phyloP scores from a whole-genome alignment of 2,329 filamentous ascomycete genomes.

The Alternaria arborescens region DNA sequence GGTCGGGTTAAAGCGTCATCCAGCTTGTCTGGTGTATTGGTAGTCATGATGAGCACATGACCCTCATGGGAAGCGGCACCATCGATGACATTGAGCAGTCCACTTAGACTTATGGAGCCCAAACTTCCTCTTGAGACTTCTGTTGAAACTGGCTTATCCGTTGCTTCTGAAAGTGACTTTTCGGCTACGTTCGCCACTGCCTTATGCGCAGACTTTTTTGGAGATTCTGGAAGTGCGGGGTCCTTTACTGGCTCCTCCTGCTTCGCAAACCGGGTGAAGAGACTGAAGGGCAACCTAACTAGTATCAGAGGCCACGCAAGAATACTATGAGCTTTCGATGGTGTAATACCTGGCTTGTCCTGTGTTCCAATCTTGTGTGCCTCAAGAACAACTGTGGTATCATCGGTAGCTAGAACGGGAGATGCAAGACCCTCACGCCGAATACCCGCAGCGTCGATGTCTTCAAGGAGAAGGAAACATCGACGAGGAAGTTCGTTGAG shows the following conservation, averaged over 20 bases:
- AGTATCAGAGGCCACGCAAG: background rate
- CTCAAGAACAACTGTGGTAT: background rate
- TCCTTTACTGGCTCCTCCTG: background rate
- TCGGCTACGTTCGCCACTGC: background rate
- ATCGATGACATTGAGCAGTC: constrained; percentile 83
- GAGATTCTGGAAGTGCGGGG: background rate
- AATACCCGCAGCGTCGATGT: constrained; percentile 58
- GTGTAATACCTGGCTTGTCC: background rate
- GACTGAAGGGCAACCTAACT: background rate
- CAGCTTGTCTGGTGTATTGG: constrained; percentile 76
- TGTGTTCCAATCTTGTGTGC: background rate
- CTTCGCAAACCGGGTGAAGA: background rate
- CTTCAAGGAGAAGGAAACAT: constrained; percentile 58
- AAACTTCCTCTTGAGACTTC: no score
- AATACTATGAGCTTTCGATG: background rate
- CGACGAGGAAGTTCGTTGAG: constrained; percentile 55
- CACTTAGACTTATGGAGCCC: constrained; percentile 73
- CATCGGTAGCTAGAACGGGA: background rate
- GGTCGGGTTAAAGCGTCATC: constrained; percentile 78
- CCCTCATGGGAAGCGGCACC: constrained; percentile 82
- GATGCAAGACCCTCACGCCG: background rate
- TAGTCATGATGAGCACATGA: constrained; percentile 82
- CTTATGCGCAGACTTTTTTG: background rate
- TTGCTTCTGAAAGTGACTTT: background rate
- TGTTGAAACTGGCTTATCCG: background rate